Base-by-base conservation (phyloP, 2,329 filamentous ascomycete genomes). In the Aspergillus latus region DNA sequence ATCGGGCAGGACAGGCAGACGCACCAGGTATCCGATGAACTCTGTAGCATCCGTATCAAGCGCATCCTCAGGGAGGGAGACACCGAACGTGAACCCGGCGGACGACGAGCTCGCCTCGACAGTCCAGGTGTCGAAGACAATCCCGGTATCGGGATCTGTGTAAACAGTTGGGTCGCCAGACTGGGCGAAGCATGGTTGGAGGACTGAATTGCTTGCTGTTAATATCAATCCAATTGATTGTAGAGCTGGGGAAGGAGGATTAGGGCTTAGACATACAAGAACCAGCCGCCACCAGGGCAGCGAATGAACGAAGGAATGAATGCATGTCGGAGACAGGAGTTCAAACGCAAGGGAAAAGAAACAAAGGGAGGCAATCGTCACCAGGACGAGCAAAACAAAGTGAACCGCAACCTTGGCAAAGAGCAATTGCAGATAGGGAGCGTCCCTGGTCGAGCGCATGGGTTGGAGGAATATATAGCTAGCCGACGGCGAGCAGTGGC, bases 1-100 rank as follows among this genome's bases (percentile, higher is more conserved):
- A 21, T 3, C 21, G 21, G 21, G 54, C n/a, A 39, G 8, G 15
- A 15, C 13, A 21, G 10, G 1, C 2, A 49, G 51, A 53, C 77
- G 62, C 61, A 85, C 84, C 47, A 86, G 71, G 49, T 82, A 77
- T 37, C 84, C 84, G 55, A 87, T 82, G 62, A 85, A 86, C 65
- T 87, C 84, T 44, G 73, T 77, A 4, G 78, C 75, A 51, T 80
- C 77, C 21, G 67, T 76, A 0, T 72, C 77, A 45, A 79, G 60
- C 1, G 80, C 81, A 64, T 79, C 71, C 13, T 68, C 62, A 4
- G 84, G 84, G 13, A 86, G 72, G 1, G 80, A 80, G 50, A 86
- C 64, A 64, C 84, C 84, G 49, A 82, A 82, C 32, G 77, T 79
- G 49, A 82, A 75, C 36, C 78, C 78, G 54, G 78, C 80, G 13